phyloP scores from a whole-genome alignment of 2,329 filamentous ascomycete species.

The Daldinia sp. region DNA sequence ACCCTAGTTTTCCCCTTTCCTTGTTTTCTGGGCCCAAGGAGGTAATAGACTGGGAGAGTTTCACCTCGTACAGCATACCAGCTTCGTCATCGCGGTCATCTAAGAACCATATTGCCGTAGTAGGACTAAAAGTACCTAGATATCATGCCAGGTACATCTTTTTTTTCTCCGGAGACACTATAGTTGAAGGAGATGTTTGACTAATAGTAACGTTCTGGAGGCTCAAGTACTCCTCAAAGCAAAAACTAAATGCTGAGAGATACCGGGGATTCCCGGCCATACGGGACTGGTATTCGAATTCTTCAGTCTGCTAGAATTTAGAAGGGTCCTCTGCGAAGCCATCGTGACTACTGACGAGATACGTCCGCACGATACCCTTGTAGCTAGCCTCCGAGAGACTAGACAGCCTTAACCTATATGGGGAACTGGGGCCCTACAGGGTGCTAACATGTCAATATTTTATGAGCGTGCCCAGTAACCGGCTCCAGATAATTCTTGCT shows the following conservation, averaged over 20 bases:
- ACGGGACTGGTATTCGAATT: conserved; percentile 3
- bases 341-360: conserved; percentile 11
- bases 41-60: conserved; percentile 3
- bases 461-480: conserved; percentile 7
- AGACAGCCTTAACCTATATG: conserved; percentile 4
- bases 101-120: conserved; percentile 12
- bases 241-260: conserved; percentile 4
- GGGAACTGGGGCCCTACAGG: conserved; percentile 5
- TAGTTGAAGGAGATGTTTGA: background rate
- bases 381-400: background rate
- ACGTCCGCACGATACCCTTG: conserved; percentile 5
- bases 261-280: background rate
- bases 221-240: background rate
- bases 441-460: conserved; percentile 10
- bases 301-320: conserved; percentile 2
- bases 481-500: conserved; percentile 13
- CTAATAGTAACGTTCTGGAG: background rate
- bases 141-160: conserved; percentile 17
- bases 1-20: conserved; percentile 11
- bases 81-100: conserved; percentile 19
- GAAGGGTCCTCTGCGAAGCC: background rate
- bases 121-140: conserved; percentile 19
- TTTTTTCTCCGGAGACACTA: background rate
- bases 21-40: conserved; percentile 16
- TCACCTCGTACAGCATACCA: conserved; percentile 29